Evolutionary conservation across 2,329 filamentous ascomycete genomes (phyloP), one percentile per base, ranked within the genome.

Genomic region (Talaromyces marneffei): DNA sequence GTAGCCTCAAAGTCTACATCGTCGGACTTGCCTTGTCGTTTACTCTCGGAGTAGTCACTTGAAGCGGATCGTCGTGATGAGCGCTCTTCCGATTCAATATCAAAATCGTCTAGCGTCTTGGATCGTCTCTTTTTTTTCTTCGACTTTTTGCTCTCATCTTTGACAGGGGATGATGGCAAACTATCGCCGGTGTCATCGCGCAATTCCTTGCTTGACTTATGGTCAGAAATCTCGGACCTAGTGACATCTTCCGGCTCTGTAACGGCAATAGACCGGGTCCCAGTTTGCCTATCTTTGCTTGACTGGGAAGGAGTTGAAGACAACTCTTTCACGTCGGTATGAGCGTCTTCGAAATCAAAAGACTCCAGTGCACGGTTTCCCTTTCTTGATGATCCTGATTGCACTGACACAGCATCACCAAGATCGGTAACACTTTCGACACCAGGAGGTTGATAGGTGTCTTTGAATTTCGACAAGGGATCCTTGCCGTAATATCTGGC

Each of bases 401-500:
- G n/a, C 18, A 39, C 23, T 2, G 46, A 52, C n/a, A 53, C 39
- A 9, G 48, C 35, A 18, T 62, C 56, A n/a, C 48, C 78, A 72
- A 14, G 69, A 53, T 59, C 70, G 61, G 46, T 57, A 62, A 65
- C 76, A 3, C 78, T 80, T 65, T 84, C 81, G 0, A 78, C 77
- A 60, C 77, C 82, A 5, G 85, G 80, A 16, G 75, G 75, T 59
- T 76, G 75, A 66, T 86, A 85, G 61, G 77, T 68, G n/a, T 67
- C 69, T 56, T 82, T 81, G 63, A 83, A 82, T 4, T 83, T 82
- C 3, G 86, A 85, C 7, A 87, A 85, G 1, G 86, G 88, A 58
- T 85, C 82, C 29, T 87, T 85, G 56, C 80, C 81, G 65, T 84
- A 84, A 68, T 86, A 91, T 1, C 73, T 77, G 0, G 85, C 83